Evolutionary conservation across 2,329 filamentous ascomycete genomes (phyloP).

Genomic region (Didymella exigua): DNA sequence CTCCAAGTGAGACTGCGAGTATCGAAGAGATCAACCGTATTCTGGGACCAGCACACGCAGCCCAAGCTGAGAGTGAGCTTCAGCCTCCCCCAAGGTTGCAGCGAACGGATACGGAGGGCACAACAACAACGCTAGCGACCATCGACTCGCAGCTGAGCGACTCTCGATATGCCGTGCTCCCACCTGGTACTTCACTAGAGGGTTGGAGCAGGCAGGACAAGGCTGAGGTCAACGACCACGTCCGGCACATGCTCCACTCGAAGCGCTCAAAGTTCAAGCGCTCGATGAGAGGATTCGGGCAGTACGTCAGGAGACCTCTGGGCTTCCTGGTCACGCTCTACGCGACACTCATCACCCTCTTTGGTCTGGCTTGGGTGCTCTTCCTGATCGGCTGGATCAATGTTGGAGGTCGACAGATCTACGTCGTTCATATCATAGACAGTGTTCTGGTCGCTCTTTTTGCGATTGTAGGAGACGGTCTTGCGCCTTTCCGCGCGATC

Average conservation of each 20-base stretch:
- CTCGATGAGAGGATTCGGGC: conserved; percentile 76
- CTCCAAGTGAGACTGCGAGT: conserved; percentile 45
- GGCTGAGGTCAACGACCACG: conserved; percentile 79
- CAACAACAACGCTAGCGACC: conserved; percentile 55
- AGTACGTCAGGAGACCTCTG: conserved; percentile 77
- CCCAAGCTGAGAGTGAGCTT: conserved; percentile 21
- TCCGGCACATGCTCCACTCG: conserved; percentile 86
- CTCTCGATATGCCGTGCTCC: conserved; percentile 78
- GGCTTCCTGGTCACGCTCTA: conserved; percentile 86
- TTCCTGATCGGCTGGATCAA: conserved; percentile 91
- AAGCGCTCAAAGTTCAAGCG: conserved; percentile 79
- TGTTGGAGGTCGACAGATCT: conserved; percentile 73
- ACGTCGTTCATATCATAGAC: conserved; percentile 60
- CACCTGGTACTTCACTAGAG: conserved; percentile 72
- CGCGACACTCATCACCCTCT: conserved; percentile 79
- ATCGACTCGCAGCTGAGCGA: conserved; percentile 72
- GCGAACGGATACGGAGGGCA: conserved; percentile 33
- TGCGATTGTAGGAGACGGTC: conserved; percentile 65
- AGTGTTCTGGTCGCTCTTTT: conserved; percentile 67
- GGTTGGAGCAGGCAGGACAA: conserved; percentile 79
- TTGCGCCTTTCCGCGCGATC: conserved; percentile 73
- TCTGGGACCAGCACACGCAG: conserved; percentile 28
- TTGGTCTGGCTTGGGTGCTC: conserved; percentile 87
- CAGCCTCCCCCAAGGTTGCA: conserved; percentile 28
- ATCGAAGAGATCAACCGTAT: conserved; percentile 39